These are phyloP conservation scores for Dendrobium chrysotoxum DNA, from an alignment of 106 monocot genomes.

Conservation along the genomic window DNA sequence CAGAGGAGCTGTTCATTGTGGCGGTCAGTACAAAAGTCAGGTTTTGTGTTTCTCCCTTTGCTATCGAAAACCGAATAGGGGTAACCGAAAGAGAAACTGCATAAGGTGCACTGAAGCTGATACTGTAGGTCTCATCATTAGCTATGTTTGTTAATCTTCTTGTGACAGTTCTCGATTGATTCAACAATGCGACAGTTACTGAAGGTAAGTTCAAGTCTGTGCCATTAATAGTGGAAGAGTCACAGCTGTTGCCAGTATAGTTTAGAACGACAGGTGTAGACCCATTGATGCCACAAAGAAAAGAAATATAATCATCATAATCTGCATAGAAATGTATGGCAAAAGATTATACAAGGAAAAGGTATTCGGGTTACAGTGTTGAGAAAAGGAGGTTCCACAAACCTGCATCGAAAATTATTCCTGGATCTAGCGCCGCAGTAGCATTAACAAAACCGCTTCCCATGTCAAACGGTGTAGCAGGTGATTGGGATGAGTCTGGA, in stretches of 20 bases:
- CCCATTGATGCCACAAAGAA: slow-evolving; percentile 85
- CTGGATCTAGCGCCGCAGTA: slow-evolving; percentile 84
- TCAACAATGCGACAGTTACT: slow-evolving; percentile 61
- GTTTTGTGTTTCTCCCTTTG: slow-evolving; percentile 39
- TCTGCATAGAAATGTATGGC: slow-evolving; percentile 26
- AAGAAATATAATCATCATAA: slow-evolving; percentile 70
- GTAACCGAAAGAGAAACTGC: slow-evolving; percentile 59
- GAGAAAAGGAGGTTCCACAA: slow-evolving; percentile 6
- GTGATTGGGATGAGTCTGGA: slow-evolving; percentile 58
- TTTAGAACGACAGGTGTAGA: slow-evolving; percentile 69
- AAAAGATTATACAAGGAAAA: not conserved
- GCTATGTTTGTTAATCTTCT: slow-evolving; percentile 73
- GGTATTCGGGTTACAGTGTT: not conserved
- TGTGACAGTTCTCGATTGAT: slow-evolving; percentile 49
- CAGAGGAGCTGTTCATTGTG: slow-evolving; percentile 53
- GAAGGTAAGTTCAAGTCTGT: slow-evolving; percentile 87
- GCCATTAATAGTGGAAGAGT: slow-evolving; percentile 28
- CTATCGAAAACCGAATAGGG: slow-evolving; percentile 55
- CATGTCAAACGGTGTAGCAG: slow-evolving; percentile 99
- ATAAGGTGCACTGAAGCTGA: slow-evolving; percentile 69
- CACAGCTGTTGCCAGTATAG: slow-evolving; percentile 63
- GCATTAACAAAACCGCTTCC: slow-evolving; percentile 93
- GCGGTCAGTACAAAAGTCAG: slow-evolving; percentile 61
- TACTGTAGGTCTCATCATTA: slow-evolving; percentile 45
- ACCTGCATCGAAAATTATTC: slow-evolving; percentile 82